These are phyloP conservation scores for Chlamydomonas reinhardtii DNA, from an alignment of 163 green algal species.

Conservation along the genomic window DNA sequence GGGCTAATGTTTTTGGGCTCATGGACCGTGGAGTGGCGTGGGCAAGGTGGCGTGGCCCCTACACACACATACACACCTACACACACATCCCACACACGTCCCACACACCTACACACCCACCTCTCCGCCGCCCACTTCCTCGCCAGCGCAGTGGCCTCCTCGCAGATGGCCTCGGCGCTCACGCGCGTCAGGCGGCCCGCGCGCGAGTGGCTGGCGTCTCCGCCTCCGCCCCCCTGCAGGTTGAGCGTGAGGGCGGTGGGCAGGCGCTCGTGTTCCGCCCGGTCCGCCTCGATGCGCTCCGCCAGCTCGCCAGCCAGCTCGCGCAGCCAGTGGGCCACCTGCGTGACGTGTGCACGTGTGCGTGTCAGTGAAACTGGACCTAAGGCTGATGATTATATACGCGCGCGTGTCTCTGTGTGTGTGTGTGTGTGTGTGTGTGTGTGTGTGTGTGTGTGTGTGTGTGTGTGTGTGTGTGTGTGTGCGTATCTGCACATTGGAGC, in stretches of 20 bases:
- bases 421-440: no score
- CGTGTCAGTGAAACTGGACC: no score
- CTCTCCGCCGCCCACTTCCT: constrained; percentile 54
- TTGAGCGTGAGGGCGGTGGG: constrained; percentile 73
- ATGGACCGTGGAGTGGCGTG: no score
- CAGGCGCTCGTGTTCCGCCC: constrained; percentile 60
- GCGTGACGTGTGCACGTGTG: no score
- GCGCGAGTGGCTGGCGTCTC: constrained; percentile 48
- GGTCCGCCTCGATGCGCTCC: constrained; percentile 74
- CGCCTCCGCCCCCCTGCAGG: constrained; percentile 44
- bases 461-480: no score
- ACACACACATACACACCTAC: neutral
- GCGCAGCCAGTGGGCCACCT: constrained; percentile 58
- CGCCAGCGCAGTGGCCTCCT: constrained; percentile 53
- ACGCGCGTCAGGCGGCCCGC: constrained; percentile 62
- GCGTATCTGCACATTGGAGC: no score
- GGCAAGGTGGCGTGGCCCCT: no score
- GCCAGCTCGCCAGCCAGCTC: constrained; percentile 76
- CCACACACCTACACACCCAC: neutral
- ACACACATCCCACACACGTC: no score
- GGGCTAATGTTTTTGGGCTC: no score
- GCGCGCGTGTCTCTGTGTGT: no score
- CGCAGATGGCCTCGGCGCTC: constrained; percentile 59
- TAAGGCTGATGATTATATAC: no score
- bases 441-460: no score